Evolutionary conservation across 1,139 yeast species (phyloP).

Genomic region (Arxiozyma telluris): DNA sequence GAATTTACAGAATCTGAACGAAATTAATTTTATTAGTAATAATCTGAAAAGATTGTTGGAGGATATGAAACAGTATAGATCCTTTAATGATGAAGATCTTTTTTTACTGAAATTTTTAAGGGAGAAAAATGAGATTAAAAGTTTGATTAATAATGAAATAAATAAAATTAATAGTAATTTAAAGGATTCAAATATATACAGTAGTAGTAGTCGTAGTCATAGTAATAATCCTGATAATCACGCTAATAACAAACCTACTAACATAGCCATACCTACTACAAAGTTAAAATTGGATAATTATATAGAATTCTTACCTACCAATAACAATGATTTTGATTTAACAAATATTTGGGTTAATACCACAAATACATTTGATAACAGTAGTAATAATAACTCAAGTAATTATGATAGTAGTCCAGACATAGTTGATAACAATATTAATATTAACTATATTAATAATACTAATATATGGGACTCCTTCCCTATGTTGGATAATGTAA

Average conservation of each 20-base stretch:
- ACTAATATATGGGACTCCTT: background rate
- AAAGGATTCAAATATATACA: background rate
- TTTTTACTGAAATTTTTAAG: background rate
- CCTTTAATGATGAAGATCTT: slow-evolving; percentile 2
- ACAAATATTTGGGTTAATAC: background rate
- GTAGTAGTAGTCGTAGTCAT: background rate
- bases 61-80: slow-evolving; percentile 6
- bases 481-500: background rate
- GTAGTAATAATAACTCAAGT: background rate
- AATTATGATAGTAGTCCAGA: background rate
- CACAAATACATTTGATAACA: background rate
- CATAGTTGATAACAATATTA: background rate
- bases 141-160: background rate
- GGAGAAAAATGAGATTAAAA: background rate
- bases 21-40: slow-evolving; percentile 61
- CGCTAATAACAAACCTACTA: too few relatives aligned
- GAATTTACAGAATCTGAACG: slow-evolving; percentile 53
- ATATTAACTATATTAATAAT: background rate
- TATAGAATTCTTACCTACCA: background rate
- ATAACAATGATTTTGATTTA: too few relatives aligned
- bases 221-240: background rate
- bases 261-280: too few relatives aligned
- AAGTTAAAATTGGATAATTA: too few relatives aligned
- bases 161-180: background rate
- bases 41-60: background rate